Conservation (phyloP, 352 stramenopile genomes). For the Globisporangium acanthophoron region DNA sequence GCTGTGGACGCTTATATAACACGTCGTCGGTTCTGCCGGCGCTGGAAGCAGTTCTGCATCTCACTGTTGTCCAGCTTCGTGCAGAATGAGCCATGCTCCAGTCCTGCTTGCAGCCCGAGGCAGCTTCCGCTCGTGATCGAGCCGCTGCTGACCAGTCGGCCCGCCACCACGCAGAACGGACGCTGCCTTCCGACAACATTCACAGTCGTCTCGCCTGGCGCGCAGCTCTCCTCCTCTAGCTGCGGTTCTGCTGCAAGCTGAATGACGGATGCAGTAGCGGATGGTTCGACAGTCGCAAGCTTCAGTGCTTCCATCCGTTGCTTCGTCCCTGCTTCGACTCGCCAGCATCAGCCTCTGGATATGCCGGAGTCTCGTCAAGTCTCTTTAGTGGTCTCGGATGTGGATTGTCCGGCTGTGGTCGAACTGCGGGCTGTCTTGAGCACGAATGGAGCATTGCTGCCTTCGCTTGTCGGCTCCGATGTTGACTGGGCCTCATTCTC, state of each 20-base stretch:
- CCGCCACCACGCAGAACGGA: slow-evolving; percentile 26
- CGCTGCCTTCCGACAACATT: slow-evolving; percentile 28
- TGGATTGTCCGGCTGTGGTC: not conserved
- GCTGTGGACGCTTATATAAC: no score
- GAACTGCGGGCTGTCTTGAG: not conserved
- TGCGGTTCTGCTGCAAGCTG: no score
- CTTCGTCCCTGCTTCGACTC: not conserved
- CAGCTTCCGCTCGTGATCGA: slow-evolving; percentile 21
- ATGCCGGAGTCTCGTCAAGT: not conserved
- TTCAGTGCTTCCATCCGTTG: not conserved
- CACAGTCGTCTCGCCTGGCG: slow-evolving; percentile 17
- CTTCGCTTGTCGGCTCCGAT: not conserved
- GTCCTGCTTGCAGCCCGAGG: slow-evolving; percentile 20
- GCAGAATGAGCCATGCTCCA: slow-evolving; percentile 35
- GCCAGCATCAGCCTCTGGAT: not conserved
- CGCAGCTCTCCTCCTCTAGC: not conserved
- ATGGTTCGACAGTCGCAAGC: not conserved
- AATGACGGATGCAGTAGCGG: not conserved
- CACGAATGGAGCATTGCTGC: not conserved
- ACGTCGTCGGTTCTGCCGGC: not conserved
- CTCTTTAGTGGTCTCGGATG: not conserved
- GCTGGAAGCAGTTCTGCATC: slow-evolving; percentile 24
- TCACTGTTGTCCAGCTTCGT: slow-evolving; percentile 8
- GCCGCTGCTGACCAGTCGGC: slow-evolving; percentile 17
- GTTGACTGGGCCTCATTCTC: not conserved